These are phyloP conservation scores for Ramalina intermedia DNA, from an alignment of 495 filamentous ascomycete species.

Conservation along the genomic window DNA sequence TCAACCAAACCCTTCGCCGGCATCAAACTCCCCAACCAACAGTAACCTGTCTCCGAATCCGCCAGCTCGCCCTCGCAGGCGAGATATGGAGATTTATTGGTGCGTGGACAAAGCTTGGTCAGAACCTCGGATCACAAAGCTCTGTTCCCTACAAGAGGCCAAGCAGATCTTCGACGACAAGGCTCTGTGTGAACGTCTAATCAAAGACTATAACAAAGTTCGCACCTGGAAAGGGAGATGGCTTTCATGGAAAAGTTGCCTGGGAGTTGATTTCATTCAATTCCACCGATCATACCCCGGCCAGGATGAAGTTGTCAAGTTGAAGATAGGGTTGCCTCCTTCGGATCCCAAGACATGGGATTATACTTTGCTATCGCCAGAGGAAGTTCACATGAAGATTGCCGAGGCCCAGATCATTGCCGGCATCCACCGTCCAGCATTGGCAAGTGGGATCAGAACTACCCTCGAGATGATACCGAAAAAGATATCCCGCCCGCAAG, in stretches of 20 bases:
- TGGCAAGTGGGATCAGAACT: not conserved
- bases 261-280: not conserved
- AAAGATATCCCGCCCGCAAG: not conserved
- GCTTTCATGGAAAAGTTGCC: not conserved
- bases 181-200: not conserved
- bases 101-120: slow-evolving; percentile 1
- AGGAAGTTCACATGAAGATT: not conserved
- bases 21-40: not conserved
- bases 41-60: not conserved
- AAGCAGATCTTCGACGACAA: not conserved
- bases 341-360: not conserved
- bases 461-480: not conserved
- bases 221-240: not conserved
- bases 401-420: not conserved
- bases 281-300: not conserved
- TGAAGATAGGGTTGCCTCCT: not conserved
- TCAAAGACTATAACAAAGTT: not conserved
- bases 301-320: not conserved
- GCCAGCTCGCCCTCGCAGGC: not conserved
- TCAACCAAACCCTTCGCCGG: not conserved
- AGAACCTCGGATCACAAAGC: slow-evolving; percentile 1
- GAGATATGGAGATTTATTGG: not conserved
- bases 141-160: not conserved
- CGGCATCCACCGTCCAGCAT: not conserved
- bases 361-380: not conserved